Percentiles rank a stretch among this genome's conserved stretches.
Conservation (phyloP, 2,329 filamentous ascomycete genomes). For the Aureobasidium melanogenum region DNA sequence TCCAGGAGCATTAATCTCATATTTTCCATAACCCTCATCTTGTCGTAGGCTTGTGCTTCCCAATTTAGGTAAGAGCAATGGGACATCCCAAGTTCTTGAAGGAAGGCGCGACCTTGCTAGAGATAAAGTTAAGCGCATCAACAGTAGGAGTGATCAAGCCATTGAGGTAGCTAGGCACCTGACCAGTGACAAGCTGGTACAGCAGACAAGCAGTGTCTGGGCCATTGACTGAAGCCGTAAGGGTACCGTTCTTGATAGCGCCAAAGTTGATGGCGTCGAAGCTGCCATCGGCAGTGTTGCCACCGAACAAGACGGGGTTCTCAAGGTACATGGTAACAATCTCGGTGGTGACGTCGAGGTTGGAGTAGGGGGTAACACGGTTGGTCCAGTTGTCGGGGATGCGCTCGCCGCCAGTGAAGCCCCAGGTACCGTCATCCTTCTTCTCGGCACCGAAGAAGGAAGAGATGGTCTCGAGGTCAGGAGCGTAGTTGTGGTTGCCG, state of each 20-base stretch:
- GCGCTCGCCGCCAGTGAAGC: conserved; percentile 29
- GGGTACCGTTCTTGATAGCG: conserved; percentile 31
- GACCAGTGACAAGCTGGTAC: conserved; percentile 34
- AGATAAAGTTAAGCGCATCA: conserved; percentile 24
- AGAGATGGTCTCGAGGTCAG: conserved; percentile 28
- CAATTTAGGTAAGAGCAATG: conserved; percentile 17
- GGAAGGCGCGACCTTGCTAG: conserved; percentile 23
- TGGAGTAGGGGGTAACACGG: conserved; percentile 28
- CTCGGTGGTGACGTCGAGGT: conserved; percentile 28
- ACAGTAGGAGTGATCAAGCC: conserved; percentile 29
- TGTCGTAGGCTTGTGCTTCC: background rate
- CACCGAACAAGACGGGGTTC: conserved; percentile 37
- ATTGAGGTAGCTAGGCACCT: conserved; percentile 31
- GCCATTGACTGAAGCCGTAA: conserved; percentile 21
- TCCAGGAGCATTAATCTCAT: background rate
- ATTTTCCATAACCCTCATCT: conserved; percentile 19
- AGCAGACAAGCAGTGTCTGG: conserved; percentile 31
- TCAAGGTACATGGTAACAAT: conserved; percentile 34
- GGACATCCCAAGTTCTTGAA: conserved; percentile 32
- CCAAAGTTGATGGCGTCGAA: conserved; percentile 32
- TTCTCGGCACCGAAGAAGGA: conserved; percentile 35
- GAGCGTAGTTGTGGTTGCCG: conserved; percentile 24
- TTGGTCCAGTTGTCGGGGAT: conserved; percentile 37
- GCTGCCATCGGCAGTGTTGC: conserved; percentile 30
- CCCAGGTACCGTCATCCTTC: conserved; percentile 30